Conservation (phyloP, 441 rosid species). For the Populus hybrid region DNA sequence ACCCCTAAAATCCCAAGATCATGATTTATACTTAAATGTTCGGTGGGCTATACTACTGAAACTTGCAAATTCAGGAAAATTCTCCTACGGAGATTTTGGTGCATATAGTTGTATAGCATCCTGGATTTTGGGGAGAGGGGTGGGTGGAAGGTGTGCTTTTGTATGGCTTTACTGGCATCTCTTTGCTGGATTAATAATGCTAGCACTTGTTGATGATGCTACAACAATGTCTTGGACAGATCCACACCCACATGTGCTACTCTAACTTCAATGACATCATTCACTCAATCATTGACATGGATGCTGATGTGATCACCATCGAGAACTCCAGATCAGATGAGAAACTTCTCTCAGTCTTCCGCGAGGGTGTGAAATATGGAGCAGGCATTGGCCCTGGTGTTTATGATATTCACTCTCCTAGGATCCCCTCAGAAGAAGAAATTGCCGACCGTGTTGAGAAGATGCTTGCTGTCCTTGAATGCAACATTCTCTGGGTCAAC, state of each 20-base stretch:
- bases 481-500: constrained; percentile 92
- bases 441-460: constrained; percentile 87
- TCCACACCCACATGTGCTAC: constrained; percentile 99
- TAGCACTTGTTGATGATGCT: background rate
- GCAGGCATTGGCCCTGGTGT: constrained; percentile 99
- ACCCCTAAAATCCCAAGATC: background rate
- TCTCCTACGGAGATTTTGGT: background rate
- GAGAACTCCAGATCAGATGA: constrained; percentile 97
- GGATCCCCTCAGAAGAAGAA: constrained; percentile 84
- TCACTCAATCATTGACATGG: constrained; percentile 94
- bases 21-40: background rate
- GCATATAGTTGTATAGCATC: background rate
- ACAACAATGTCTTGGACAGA: constrained; percentile 37
- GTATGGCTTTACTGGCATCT: background rate
- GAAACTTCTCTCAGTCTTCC: constrained; percentile 97
- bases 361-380: constrained; percentile 95
- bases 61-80: background rate
- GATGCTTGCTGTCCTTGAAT: constrained; percentile 93
- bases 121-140: background rate
- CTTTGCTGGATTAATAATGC: background rate
- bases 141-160: no score
- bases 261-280: constrained; percentile 97
- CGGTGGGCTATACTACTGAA: background rate
- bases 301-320: constrained; percentile 95
- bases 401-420: constrained; percentile 93